Conservation (phyloP, 75 land plant genomes). For the Pinus tabuliformis region DNA sequence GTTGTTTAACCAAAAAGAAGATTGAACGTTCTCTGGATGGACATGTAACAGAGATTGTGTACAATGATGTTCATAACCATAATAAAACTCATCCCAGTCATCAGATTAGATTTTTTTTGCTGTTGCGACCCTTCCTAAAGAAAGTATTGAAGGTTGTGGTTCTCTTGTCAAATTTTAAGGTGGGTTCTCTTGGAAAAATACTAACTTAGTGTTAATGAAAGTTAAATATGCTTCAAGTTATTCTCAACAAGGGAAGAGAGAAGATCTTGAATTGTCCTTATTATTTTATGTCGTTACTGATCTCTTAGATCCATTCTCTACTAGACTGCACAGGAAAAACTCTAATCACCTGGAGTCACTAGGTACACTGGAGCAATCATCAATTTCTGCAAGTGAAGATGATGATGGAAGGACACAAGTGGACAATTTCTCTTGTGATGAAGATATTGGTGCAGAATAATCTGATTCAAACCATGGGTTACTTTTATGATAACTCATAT, state of each 20-base stretch:
- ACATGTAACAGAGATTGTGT: constrained; percentile 65
- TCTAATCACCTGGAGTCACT: constrained; percentile 13
- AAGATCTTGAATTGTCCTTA: constrained; percentile 22
- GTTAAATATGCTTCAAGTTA: constrained; percentile 23
- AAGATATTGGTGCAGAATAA: constrained; percentile 45
- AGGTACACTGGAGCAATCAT: constrained; percentile 57
- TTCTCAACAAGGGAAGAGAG: constrained; percentile 17
- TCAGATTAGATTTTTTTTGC: constrained; percentile 21
- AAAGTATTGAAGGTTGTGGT: constrained; percentile 13
- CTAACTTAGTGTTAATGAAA: constrained; percentile 11
- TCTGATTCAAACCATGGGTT: constrained; percentile 52
- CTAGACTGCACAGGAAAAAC: constrained; percentile 10
- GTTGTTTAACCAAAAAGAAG: constrained; percentile 64
- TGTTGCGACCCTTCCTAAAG: constrained; percentile 7
- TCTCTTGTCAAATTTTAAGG: constrained; percentile 25
- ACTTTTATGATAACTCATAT: background rate
- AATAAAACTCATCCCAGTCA: constrained; percentile 60
- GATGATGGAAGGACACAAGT: constrained; percentile 26
- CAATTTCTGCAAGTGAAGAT: constrained; percentile 53
- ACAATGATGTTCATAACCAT: constrained; percentile 67
- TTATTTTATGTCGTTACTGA: constrained; percentile 44
- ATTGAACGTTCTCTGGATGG: constrained; percentile 68
- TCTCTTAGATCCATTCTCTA: constrained; percentile 27
- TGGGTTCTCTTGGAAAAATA: constrained; percentile 29
- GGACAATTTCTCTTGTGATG: constrained; percentile 27